Percentiles rank a stretch among this genome's conserved stretches.
Conservation (phyloP, 2,329 filamentous ascomycete genomes). For the Alternaria sp. region DNA sequence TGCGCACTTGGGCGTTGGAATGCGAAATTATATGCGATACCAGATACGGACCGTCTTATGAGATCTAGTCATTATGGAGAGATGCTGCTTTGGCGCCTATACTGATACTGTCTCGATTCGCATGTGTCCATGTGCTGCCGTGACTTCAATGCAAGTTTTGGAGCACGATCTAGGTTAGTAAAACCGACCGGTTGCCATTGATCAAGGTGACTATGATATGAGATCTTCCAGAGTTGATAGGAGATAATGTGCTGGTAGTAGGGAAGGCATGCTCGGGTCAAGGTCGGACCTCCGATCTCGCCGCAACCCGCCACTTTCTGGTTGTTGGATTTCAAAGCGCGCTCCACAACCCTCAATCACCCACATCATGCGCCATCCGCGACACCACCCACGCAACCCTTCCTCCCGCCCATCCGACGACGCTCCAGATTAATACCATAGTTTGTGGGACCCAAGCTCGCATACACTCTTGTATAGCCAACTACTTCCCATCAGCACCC, state of each 20-base stretch:
- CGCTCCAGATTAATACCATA: conserved; percentile 30
- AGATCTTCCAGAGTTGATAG: neutral
- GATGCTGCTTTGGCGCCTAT: too few species aligned
- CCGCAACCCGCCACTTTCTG: conserved; percentile 33
- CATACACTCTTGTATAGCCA: neutral
- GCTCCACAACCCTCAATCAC: conserved; percentile 26
- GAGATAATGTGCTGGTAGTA: neutral
- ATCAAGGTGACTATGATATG: too few species aligned
- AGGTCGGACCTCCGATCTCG: conserved; percentile 32
- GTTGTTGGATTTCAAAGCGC: conserved; percentile 42
- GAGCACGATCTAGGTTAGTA: too few species aligned
- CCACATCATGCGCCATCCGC: conserved; percentile 22
- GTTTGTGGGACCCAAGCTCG: accelerated
- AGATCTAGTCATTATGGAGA: too few species aligned
- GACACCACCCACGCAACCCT: neutral
- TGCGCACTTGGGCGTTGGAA: too few species aligned
- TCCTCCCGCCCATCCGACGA: neutral
- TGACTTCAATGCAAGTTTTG: neutral
- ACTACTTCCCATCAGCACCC: neutral
- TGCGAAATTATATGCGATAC: too few species aligned
- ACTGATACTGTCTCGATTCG: too few species aligned
- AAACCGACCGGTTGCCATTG: too few species aligned
- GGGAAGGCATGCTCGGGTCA: conserved; percentile 1
- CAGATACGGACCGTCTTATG: too few species aligned
- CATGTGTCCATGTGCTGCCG: neutral